Base-by-base conservation (phyloP, 345 rosid species). In the Gossypioides kirkii region DNA sequence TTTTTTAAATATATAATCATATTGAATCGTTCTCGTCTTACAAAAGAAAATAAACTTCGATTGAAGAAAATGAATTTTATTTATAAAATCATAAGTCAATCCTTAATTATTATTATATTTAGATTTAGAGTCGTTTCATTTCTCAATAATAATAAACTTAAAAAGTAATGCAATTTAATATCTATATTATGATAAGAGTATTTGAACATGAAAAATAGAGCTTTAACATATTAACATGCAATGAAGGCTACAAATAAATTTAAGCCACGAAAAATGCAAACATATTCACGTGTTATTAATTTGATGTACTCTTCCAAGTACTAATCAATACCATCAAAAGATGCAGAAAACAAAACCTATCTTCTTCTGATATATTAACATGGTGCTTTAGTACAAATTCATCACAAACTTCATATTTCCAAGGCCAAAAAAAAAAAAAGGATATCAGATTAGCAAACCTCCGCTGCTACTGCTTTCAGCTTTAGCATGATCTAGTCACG, bases 401-500 rank as follows among this genome's bases (percentile, higher is more conserved):
- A 65, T 26, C 26, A 43, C 52, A 12, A 23, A 18, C 26, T 64
- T 18, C 26, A 61, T 42, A 17, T 41, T 53, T 12, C 12, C 11
- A 43, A 38, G 70, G 26, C 36, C 22, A 50, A 54, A 32, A 32
- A 32, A 32, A 32, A 7, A 32, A 32, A 32, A 32, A 32, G 4
- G 7, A 5, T 32, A 13, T 10, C 7, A 18, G 50, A 6, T 18
- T 9, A 46, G 54, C 20, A 42, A 63, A 36, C n/a, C 18, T 3
- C 1, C 23, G 38, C 38, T 5, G 38, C 38, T 5, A 32, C 38
- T 6, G 38, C 38, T 32, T 32, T 16, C 12, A 1, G 8, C 49
- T 41, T 63, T 38, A 41, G 14, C 23, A 54, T 54, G 23, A 32
- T 66, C 82, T 75, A 84, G 61, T 87, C 82, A 73, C 87, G 83